A percentile compares a stretch with the other conserved stretches of the same genome.
phyloP scores from a whole-genome alignment of 306 rosid species.

The Lathyrus aphaca region DNA sequence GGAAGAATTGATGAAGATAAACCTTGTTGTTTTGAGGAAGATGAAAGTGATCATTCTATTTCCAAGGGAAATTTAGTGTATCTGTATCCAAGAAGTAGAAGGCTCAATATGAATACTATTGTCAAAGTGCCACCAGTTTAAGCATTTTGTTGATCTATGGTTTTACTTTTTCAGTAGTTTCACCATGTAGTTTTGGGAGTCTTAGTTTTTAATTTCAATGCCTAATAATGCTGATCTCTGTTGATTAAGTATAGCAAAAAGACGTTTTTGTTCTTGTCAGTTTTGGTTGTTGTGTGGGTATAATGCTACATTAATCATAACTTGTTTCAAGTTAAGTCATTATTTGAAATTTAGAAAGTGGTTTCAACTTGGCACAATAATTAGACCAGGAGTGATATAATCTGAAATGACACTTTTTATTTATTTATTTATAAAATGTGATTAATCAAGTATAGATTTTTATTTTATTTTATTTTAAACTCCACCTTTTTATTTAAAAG shows the following conservation, averaged over 20 bases:
- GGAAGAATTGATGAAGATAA: slow-evolving; percentile 60
- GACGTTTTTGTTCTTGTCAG: not conserved
- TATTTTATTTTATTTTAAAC: too few species aligned
- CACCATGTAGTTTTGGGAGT: not conserved
- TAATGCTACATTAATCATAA: not conserved
- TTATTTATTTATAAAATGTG: too few species aligned
- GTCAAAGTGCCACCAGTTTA: not conserved
- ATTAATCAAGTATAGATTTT: too few species aligned
- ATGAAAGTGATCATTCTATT: slow-evolving; percentile 21
- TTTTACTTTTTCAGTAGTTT: not conserved
- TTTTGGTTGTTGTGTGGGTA: not conserved
- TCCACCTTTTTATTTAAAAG: too few species aligned
- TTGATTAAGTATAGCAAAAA: not conserved
- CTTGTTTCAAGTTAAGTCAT: not conserved
- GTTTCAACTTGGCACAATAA: not conserved
- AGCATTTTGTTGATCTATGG: not conserved
- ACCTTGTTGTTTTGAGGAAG: slow-evolving; percentile 54
- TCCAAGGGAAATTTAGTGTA: slow-evolving; percentile 22
- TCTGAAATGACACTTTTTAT: too few species aligned
- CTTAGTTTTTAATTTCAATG: not conserved
- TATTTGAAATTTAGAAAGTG: not conserved
- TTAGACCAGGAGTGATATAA: too few species aligned
- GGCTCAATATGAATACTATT: not conserved
- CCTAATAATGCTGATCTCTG: not conserved
- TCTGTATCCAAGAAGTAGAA: slow-evolving; percentile 43